Evolutionary conservation across 169 alveolate genomes (phyloP).

Genomic region (Plasmodium fragile): DNA sequence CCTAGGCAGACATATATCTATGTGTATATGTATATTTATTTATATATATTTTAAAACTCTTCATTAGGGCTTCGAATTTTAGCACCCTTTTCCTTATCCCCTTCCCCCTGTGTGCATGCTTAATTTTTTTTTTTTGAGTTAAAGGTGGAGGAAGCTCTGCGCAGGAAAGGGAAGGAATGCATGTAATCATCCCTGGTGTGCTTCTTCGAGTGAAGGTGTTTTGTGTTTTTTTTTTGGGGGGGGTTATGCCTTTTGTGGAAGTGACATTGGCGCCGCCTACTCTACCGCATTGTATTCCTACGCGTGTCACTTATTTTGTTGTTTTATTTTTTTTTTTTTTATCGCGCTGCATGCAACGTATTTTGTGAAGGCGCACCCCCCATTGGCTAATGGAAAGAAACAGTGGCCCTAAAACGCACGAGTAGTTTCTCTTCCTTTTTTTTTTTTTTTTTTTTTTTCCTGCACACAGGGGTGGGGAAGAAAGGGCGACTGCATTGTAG

Average conservation of each 20-base stretch:
- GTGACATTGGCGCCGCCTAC: not conserved
- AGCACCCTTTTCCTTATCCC: not conserved
- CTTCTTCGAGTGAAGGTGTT: not conserved
- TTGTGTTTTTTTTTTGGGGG: too few species aligned
- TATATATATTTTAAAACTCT: too few species aligned
- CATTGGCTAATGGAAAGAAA: not conserved
- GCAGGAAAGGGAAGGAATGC: not conserved
- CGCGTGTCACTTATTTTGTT: not conserved
- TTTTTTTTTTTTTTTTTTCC: constrained; percentile 10
- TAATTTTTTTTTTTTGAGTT: not conserved
- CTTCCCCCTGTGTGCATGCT: not conserved
- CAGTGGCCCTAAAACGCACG: not conserved
- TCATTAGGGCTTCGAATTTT: not conserved
- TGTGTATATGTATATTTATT: not conserved
- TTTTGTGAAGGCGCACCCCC: not conserved
- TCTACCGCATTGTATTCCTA: not conserved
- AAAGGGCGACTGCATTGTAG: not conserved
- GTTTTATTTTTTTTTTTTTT: not conserved
- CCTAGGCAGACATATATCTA: not conserved
- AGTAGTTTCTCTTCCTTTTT: not conserved
- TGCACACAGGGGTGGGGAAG: not conserved
- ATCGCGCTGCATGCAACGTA: not conserved
- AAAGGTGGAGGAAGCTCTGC: not conserved
- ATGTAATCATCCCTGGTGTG: not conserved
- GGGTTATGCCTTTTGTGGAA: not conserved